Conservation (phyloP, 495 filamentous ascomycete genomes). For the Aspergillus cavernicola region DNA sequence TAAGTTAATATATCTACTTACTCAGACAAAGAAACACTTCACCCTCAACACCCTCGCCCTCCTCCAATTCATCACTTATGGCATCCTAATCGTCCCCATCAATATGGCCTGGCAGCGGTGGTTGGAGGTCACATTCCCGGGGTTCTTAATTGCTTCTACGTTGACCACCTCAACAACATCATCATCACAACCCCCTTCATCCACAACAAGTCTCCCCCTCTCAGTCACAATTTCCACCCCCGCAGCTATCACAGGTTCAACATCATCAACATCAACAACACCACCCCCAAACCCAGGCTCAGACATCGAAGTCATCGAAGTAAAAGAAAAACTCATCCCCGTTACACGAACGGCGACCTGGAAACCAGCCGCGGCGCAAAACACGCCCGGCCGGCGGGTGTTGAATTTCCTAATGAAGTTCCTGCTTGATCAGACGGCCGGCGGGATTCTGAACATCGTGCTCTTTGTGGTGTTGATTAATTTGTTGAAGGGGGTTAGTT, state of each 20-base stretch:
- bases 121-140: conserved; percentile 40
- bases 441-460: conserved; percentile 71
- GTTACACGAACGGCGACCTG: neutral
- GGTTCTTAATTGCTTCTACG: neutral
- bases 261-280: neutral
- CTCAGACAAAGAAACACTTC: no score
- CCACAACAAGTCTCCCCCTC: neutral
- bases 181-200: neutral
- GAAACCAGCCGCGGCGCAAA: neutral
- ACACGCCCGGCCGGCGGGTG: conserved; percentile 36
- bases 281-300: neutral
- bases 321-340: conserved; percentile 1
- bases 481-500: conserved; percentile 42
- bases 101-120: conserved; percentile 82
- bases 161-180: neutral
- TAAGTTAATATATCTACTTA: no score
- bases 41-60: conserved; percentile 59
- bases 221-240: neutral
- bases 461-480: conserved; percentile 64
- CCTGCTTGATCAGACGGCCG: conserved; percentile 74
- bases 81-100: conserved; percentile 70
- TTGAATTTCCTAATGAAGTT: conserved; percentile 78
- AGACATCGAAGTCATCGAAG: neutral
- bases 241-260: neutral
- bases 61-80: conserved; percentile 75